Evolutionary conservation across 164 flowering plant species (phyloP).

Genomic region (Dillenia turbinata): DNA sequence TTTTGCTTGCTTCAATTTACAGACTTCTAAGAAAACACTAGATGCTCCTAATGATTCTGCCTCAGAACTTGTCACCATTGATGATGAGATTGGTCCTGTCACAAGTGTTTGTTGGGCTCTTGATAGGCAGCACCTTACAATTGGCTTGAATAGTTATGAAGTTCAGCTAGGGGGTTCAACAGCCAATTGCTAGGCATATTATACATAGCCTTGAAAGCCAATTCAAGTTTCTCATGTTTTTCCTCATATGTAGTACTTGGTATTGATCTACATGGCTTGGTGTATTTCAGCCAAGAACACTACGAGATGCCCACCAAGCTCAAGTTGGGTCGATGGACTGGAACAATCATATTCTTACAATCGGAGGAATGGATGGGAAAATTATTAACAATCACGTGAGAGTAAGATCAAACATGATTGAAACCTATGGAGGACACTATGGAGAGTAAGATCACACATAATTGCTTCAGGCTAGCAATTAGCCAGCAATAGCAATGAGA

Average conservation of each 20-base stretch:
- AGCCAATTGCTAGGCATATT: slow-evolving; percentile 10
- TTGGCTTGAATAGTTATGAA: too few species aligned
- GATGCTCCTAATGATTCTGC: background rate
- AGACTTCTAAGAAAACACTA: too few species aligned
- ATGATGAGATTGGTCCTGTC: background rate
- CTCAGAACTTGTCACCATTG: slow-evolving; percentile 1
- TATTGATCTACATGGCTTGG: background rate
- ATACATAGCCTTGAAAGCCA: too few species aligned
- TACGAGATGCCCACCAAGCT: background rate
- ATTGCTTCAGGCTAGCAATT: background rate
- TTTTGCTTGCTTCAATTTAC: too few species aligned
- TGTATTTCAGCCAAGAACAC: slow-evolving; percentile 14
- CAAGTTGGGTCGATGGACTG: slow-evolving; percentile 2
- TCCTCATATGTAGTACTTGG: background rate
- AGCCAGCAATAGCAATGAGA: slow-evolving; percentile 3
- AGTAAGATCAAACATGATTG: background rate
- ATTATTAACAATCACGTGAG: slow-evolving; percentile 3
- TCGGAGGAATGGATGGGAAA: background rate
- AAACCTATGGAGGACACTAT: background rate
- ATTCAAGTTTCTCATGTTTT: background rate
- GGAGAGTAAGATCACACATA: background rate
- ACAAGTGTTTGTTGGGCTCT: background rate
- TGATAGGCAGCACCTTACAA: background rate
- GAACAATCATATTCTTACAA: background rate
- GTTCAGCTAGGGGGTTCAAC: slow-evolving; percentile 14